Evolutionary conservation across 2,329 filamentous ascomycete species (phyloP).

Genomic region (Aspergillus phoenicis): DNA sequence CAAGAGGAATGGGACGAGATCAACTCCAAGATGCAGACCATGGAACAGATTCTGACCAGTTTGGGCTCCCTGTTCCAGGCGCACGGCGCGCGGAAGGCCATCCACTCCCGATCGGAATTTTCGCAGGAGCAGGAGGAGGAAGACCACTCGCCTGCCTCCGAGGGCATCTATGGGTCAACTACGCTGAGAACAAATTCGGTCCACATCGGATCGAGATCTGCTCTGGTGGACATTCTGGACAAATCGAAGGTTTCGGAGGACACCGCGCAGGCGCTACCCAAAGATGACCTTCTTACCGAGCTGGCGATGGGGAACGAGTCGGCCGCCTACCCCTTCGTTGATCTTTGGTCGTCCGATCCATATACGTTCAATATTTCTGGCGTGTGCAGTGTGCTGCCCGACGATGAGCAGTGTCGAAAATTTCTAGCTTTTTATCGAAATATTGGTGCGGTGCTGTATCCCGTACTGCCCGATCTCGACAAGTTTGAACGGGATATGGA

Average conservation of each 20-base stretch:
- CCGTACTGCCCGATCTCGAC: slow-evolving; percentile 56
- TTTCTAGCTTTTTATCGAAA: slow-evolving; percentile 59
- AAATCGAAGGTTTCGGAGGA: slow-evolving; percentile 45
- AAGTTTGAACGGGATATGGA: slow-evolving; percentile 55
- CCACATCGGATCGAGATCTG: slow-evolving; percentile 60
- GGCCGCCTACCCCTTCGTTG: slow-evolving; percentile 63
- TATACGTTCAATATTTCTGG: slow-evolving; percentile 58
- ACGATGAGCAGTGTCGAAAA: slow-evolving; percentile 53
- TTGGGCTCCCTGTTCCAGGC: slow-evolving; percentile 34
- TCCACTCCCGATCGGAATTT: slow-evolving; percentile 16
- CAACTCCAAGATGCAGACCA: slow-evolving; percentile 37
- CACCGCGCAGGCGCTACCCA: slow-evolving; percentile 54
- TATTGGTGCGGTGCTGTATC: slow-evolving; percentile 60
- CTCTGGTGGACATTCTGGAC: slow-evolving; percentile 58
- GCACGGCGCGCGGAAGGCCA: slow-evolving; percentile 27
- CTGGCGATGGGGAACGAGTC: slow-evolving; percentile 63
- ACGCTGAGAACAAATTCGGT: slow-evolving; percentile 54
- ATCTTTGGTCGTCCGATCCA: slow-evolving; percentile 64
- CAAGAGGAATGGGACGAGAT: slow-evolving; percentile 41
- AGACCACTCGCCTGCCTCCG: slow-evolving; percentile 25
- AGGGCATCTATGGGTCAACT: slow-evolving; percentile 34
- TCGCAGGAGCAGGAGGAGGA: slow-evolving; percentile 15
- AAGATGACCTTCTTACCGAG: slow-evolving; percentile 61
- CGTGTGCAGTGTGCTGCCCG: slow-evolving; percentile 58
- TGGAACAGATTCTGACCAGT: slow-evolving; percentile 39